Evolutionary conservation across 2,329 filamentous ascomycete species (phyloP), one percentile per base, ranked within the genome.

Genomic region (Coniochaeta prunicola): DNA sequence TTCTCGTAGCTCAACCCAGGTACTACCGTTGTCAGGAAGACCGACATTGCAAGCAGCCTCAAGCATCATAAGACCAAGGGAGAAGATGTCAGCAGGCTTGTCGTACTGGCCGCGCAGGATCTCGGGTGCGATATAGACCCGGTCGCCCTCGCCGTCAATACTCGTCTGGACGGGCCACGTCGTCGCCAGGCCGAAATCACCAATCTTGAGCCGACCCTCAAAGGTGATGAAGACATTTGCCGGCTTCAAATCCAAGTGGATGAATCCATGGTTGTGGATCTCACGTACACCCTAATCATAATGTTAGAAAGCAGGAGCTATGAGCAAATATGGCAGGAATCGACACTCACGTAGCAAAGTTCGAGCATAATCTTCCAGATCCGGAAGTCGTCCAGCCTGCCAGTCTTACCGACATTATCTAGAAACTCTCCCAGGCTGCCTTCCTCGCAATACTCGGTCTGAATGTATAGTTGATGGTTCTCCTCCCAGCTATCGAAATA

Each of bases 341-440:
- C n/a, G n/a, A 10, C 53, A 79, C 88, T 75, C 83, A 94, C 91
- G 79, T 89, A 77, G 67, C 87, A 83, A 60, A 96, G 75, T 72
- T 99, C 94, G 45, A 96, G 83, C 66, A 97, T 77, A 59, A 97
- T 93, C 77, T 99, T 99, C 91, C 94, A 99, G 72, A 97, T 97
- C 62, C 94, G 85, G 75, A 99, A 99, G 71, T 97, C 94, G 73
- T 99, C 94, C 64, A 99, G 76, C 65, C 93, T 85, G 53, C 91
- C 92, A 70, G 90, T 91, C 61, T 88, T 82, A 26, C 94, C 94
- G 61, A 91, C 85, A 59, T 89, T 84, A n/a, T 85, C 82, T 31
- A 99, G 80, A 70, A 97, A 99, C 17, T 86, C 82, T 70, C 96
- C 89, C 48, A 99, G 77, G 61, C 91, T 96, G 17, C 94, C 94